Base-by-base conservation (phyloP, 129 eudicot genomes). In the Flaveria sonorensis region DNA sequence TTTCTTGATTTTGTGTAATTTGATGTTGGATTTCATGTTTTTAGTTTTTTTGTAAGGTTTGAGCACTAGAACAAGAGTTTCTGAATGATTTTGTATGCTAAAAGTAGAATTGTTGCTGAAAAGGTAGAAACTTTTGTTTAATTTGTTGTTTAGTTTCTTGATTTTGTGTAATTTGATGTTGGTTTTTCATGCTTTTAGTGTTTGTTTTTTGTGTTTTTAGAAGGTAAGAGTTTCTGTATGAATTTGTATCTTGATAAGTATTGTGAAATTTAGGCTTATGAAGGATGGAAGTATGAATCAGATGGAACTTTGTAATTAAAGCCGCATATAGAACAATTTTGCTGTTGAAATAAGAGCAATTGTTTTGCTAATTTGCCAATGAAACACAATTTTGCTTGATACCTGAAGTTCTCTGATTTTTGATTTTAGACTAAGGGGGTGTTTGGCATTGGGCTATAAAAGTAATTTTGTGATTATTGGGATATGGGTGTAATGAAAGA, bases 51-150 rank as follows among this genome's bases (percentile, higher is more conserved):
- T 24, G 1, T 24, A 24, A 24, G 28, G 28, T 24, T 24, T 24
- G 28, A 24, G 28, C 28, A 24, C 28, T n/a, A n/a, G n/a, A n/a
- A n/a, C n/a, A 55, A 19, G 62, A 8, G 26, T n/a, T 19, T 1
- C n/a, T 55, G 62, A 18, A 57, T 14, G 6, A 6, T 9, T 10
- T 18, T 57, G 14, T 21, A 57, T 57, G n/a, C n/a, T n/a, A n/a
- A n/a, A n/a, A n/a, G n/a, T 78, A 79, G 99, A 63, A 46, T 95
- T 48, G 96, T 95, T 6, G 99, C 99, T 47, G 99, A 95, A 83
- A 95, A 30, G 36, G 36, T 30, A 30, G 36, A 30, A 30, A 30
- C 36, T 30, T 3, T 30, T 28, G n/a, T 30, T 30, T 30, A 0
- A 30, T 30, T 30, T 30, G 36, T 30, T 30, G 4, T 30, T 30